Evolutionary conservation across 345 rosid genomes (phyloP), one percentile per base, ranked within the genome.

Genomic region (Adansonia digitata): DNA sequence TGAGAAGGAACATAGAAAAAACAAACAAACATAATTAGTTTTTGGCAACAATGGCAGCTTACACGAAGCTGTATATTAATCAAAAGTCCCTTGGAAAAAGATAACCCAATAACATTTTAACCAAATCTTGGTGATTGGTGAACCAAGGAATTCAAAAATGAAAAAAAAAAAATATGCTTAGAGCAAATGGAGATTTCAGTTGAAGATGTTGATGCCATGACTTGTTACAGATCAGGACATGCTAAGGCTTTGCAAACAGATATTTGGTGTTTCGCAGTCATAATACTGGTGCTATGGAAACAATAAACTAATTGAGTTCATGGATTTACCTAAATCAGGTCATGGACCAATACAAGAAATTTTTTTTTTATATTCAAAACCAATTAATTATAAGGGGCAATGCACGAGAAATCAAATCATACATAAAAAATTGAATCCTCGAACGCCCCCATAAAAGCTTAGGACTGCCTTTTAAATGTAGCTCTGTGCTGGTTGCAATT

Each of bases 31-130:
- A 29, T 46, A 20, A 49, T 70, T 39, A 65, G 24, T 56, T 45
- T 4, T 46, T 71, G 53, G 37, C 64, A 52, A 75, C 52, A 66
- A 45, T 31, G 63, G 11, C 8, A 71, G 71, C 55, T 5, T 60
- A 52, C 13, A 34, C 60, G 66, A 43, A 49, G 40, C 9, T 64
- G 40, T 45, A 46, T 29, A 14, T 26, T 14, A 63, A 14, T 15
- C 20, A 20, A n/a, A 37, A 73, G n/a, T 6, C 3, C 5, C 6
- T 7, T 49, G 48, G 39, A 34, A 61, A 49, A 29, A 59, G 46
- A 62, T 26, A 15, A 45, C 4, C 22, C 8, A 64, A 26, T n/a
- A 53, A 69, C 37, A 24, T 57, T 24, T 65, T 39, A 46, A 29
- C 69, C 46, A 35, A 12, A 18, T 12, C 45, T 29, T 42, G 10